Evolutionary conservation across 225 moss, liverwort and hornwort species (phyloP), one percentile per base, ranked within the genome.

Genomic region (Antitrichia curtipendula): DNA sequence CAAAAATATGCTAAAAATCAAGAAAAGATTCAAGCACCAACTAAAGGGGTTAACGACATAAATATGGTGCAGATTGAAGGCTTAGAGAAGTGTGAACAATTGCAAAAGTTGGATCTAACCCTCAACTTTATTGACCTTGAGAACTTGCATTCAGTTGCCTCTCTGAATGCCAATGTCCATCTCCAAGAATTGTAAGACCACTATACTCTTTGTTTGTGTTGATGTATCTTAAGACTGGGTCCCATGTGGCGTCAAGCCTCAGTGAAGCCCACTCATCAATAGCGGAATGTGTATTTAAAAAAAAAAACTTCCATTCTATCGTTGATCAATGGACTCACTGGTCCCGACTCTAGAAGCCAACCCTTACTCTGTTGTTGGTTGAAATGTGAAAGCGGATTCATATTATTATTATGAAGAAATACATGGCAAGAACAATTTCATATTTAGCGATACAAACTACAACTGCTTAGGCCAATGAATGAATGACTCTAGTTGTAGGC

Each of bases 41-140:
- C n/a, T n/a, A n/a, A n/a, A n/a, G 6, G 14, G 4, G 0, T 3
- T 2, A 52, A 3, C 25, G 3, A 1, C 15, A 56, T 85, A 40
- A 25, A 1, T 78, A 8, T 74, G 45, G 53, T 70, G 81, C 75
- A 99, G 98, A 92, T 99, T n/a, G 96, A 97, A 85, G 96, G 97
- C 45, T 65, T 99, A 10, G 94, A 96, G 58, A 94, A 94, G 88
- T 99, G 98, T 84, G 98, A 99, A 86, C 91, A 91, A 47, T 83
- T 99, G 58, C 90, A 93, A 25, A 99, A 97, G 87, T 80, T 99
- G 49, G 98, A 99, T 60, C 31, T 99, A 86, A 99, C 98, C 5
- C 92, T 99, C 56, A 99, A 99, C 86, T 99, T 99, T 85, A 84
- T 99, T 21, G 95, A 93, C 76, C 91, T 95, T 58, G 90, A 94